Conservation (phyloP, 1,284 basidiomycete species). For the Irpex lacteus region DNA sequence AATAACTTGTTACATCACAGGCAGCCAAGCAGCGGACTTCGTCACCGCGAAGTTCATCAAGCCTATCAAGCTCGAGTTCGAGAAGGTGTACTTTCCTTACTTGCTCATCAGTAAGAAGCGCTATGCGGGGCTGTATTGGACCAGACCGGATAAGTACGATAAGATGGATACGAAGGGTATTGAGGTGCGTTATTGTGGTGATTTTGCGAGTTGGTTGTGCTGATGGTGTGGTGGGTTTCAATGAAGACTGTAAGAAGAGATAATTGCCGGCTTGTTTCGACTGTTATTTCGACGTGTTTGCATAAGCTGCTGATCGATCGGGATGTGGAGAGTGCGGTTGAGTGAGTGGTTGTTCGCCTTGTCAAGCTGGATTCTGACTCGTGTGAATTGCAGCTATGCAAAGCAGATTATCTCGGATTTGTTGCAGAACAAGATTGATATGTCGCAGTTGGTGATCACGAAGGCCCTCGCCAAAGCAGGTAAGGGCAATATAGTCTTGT, state of each 20-base stretch:
- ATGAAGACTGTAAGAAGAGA: slow-evolving; percentile 92
- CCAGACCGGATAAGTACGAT: slow-evolving; percentile 80
- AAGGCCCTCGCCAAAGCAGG: slow-evolving; percentile 90
- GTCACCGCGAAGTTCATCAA: slow-evolving; percentile 90
- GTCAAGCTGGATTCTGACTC: too few relatives aligned
- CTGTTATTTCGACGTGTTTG: slow-evolving; percentile 94
- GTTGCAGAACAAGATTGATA: slow-evolving; percentile 93
- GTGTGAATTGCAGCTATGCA: slow-evolving; percentile 70
- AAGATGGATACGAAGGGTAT: slow-evolving; percentile 99
- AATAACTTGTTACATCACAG: slow-evolving; percentile 37
- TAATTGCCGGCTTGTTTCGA: slow-evolving; percentile 93
- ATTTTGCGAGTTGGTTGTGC: too few relatives aligned
- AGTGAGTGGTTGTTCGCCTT: slow-evolving; percentile 46
- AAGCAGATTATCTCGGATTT: slow-evolving; percentile 92
- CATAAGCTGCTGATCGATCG: slow-evolving; percentile 96
- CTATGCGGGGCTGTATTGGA: slow-evolving; percentile 84
- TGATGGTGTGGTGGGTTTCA: neutral
- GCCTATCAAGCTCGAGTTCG: slow-evolving; percentile 97
- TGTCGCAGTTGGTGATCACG: slow-evolving; percentile 97
- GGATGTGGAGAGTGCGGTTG: slow-evolving; percentile 89
- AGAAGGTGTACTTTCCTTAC: slow-evolving; percentile 98
- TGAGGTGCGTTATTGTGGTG: slow-evolving; percentile 58
- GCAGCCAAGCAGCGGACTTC: slow-evolving; percentile 87
- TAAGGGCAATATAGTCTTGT: slow-evolving; percentile 22
- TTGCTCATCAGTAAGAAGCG: slow-evolving; percentile 96